A percentile compares a stretch with the other conserved stretches of the same genome.
Conservation (phyloP, 495 filamentous ascomycete species). For the Talaromyces stipitatus region DNA sequence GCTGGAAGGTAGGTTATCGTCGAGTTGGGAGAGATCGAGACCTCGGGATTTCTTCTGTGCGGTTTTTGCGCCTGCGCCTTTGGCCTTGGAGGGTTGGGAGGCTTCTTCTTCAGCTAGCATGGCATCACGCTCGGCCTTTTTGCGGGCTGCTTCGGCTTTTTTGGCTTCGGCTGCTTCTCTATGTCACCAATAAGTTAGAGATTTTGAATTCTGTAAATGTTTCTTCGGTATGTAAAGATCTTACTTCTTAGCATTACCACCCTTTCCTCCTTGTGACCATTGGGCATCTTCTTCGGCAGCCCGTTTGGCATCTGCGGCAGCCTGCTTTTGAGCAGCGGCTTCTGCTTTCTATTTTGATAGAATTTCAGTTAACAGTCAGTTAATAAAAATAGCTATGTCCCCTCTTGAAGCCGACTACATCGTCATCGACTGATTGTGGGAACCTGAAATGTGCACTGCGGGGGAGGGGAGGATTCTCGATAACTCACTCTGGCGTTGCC, state of each 20-base stretch:
- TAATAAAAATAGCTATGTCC: not conserved
- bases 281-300: constrained; percentile 63
- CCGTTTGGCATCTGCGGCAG: constrained; percentile 58
- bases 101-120: constrained; percentile 78
- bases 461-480: not conserved
- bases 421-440: not conserved
- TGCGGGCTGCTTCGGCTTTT: constrained; percentile 75
- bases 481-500: constrained; percentile 64
- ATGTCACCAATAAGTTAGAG: constrained; percentile 7
- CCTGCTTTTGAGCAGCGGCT: constrained; percentile 67
- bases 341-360: constrained; percentile 71
- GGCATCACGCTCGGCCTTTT: constrained; percentile 83
- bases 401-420: not conserved
- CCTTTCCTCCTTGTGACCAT: constrained; percentile 83
- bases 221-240: constrained; percentile 15
- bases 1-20: constrained; percentile 26
- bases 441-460: not conserved
- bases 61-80: constrained; percentile 53
- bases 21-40: constrained; percentile 62
- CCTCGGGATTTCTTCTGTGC: constrained; percentile 59
- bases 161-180: constrained; percentile 82
- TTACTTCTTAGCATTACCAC: constrained; percentile 73
- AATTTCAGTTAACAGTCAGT: not conserved
- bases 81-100: constrained; percentile 46
- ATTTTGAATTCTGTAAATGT: not conserved